Base-by-base conservation (phyloP, 225 moss, liverwort and hornwort species). In the Marchantia paleacea region DNA sequence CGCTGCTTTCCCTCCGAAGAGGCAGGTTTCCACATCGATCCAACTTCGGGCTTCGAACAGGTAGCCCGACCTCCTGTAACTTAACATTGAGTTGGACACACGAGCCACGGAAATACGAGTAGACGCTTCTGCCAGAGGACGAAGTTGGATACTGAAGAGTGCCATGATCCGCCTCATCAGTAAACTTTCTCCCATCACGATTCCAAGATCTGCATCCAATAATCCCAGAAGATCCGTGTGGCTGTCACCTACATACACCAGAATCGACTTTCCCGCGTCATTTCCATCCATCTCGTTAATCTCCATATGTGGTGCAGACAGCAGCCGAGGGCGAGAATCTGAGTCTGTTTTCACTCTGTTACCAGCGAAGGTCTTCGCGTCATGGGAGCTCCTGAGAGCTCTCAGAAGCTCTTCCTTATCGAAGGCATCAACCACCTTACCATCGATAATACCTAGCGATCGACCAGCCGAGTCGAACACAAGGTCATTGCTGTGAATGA, bases 231-330 rank as follows among this genome's bases (percentile, higher is more conserved):
- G 69, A 64, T 89, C 89, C 53, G 89, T 89, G 62, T 84, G 80
- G 69, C 86, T 86, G 50, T 89, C 89, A 49, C 89, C 89, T 80
- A 89, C 65, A 62, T 82, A 89, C 10, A 89, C 86, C 55, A 86
- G 15, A 86, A 89, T 84, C 31, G 52, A 31, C 20, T 83, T 76
- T 48, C 25, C 25, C 10, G 6, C 28, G 25, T 11, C 65, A 19
- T 2, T 22, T 0, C n/a, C 47, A 15, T 80, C 62, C 3, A 20
- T n/a, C 24, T 24, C 22, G 0, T 55, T 16, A 57, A 9, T 57
- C 10, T 9, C 64, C 1, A 15, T 1, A 9, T 64, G 19, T 3
- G 19, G 19, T 18, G 19, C n/a, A 9, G 19, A 3, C 9, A 64
- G 20, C 19, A 64, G 64, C 39, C 39, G 39, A 7, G 30, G 19